Conservation (phyloP, 352 stramenopile genomes). For the Phytopythium helicoides region DNA sequence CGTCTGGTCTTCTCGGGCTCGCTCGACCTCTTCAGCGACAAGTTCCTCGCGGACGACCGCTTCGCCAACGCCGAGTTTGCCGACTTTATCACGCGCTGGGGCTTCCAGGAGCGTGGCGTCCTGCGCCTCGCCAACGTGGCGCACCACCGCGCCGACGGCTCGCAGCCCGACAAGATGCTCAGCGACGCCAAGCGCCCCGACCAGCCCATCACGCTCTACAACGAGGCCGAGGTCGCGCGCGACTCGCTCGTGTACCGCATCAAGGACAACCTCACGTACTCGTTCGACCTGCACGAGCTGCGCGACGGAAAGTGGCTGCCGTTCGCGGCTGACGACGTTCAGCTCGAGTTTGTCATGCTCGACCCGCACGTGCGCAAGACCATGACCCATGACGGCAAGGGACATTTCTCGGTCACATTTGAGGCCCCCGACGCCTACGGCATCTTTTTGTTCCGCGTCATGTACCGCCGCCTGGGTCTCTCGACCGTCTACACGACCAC, state of each 20-base stretch:
- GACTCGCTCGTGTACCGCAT: slow-evolving; percentile 93
- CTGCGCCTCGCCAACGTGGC: slow-evolving; percentile 85
- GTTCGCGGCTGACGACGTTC: slow-evolving; percentile 80
- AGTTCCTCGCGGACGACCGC: slow-evolving; percentile 54
- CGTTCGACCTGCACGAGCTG: slow-evolving; percentile 88
- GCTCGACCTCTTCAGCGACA: slow-evolving; percentile 87
- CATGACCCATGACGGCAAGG: slow-evolving; percentile 62
- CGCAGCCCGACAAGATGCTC: slow-evolving; percentile 85
- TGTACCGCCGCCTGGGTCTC: slow-evolving; percentile 89
- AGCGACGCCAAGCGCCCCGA: slow-evolving; percentile 84
- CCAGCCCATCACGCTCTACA: slow-evolving; percentile 89
- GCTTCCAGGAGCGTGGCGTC: slow-evolving; percentile 86
- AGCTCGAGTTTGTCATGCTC: slow-evolving; percentile 96
- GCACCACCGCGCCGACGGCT: slow-evolving; percentile 83
- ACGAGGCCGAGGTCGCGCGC: slow-evolving; percentile 80
- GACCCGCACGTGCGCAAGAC: slow-evolving; percentile 91
- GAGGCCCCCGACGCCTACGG: slow-evolving; percentile 91
- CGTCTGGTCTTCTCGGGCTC: slow-evolving; percentile 87
- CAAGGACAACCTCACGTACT: slow-evolving; percentile 93
- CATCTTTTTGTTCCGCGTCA: slow-evolving; percentile 92
- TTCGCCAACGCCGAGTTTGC: slow-evolving; percentile 81
- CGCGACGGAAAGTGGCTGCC: slow-evolving; percentile 73
- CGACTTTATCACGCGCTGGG: slow-evolving; percentile 77
- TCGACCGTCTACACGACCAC: slow-evolving; percentile 86
- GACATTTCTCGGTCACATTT: slow-evolving; percentile 84